Evolutionary conservation across 2,329 filamentous ascomycete genomes (phyloP).

Genomic region (Cyanodermella asteris): DNA sequence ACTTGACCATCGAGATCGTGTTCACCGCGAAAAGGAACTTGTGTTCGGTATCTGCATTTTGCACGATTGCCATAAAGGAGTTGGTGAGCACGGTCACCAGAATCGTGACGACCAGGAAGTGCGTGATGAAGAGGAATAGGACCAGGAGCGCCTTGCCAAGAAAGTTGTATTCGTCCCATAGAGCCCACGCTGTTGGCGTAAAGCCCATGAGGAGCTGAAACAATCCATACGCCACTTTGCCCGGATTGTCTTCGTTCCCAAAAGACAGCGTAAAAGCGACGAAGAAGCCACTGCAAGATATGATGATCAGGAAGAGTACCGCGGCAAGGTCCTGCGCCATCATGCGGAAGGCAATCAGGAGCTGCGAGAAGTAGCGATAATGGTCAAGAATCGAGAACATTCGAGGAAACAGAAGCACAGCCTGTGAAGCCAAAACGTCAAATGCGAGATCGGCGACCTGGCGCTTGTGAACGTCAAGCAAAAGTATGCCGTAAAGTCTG

Average conservation of each 20-base stretch:
- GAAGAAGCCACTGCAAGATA: slow-evolving; percentile 84
- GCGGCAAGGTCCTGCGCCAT: slow-evolving; percentile 83
- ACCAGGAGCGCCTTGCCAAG: slow-evolving; percentile 56
- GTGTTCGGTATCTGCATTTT: slow-evolving; percentile 83
- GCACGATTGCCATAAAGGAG: slow-evolving; percentile 84
- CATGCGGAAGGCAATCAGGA: slow-evolving; percentile 79
- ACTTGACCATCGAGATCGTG: slow-evolving; percentile 94
- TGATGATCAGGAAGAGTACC: slow-evolving; percentile 62
- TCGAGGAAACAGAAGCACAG: slow-evolving; percentile 70
- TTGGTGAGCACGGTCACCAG: slow-evolving; percentile 91
- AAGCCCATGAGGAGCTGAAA: slow-evolving; percentile 94
- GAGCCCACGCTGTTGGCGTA: slow-evolving; percentile 82
- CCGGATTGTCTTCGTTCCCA: slow-evolving; percentile 42
- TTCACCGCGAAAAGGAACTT: slow-evolving; percentile 88
- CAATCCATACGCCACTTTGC: slow-evolving; percentile 65
- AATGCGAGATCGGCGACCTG: slow-evolving; percentile 69
- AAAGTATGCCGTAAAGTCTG: slow-evolving; percentile 66
- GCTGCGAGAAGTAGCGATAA: slow-evolving; percentile 86
- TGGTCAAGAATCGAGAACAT: slow-evolving; percentile 87
- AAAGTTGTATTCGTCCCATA: slow-evolving; percentile 60
- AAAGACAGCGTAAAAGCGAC: slow-evolving; percentile 80
- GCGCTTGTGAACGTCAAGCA: slow-evolving; percentile 47
- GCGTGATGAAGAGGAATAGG: slow-evolving; percentile 78
- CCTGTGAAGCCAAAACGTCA: slow-evolving; percentile 80
- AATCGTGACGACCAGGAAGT: slow-evolving; percentile 86